Evolutionary conservation across 257 asterid species (phyloP).

Genomic region (Penstemon barbatus): DNA sequence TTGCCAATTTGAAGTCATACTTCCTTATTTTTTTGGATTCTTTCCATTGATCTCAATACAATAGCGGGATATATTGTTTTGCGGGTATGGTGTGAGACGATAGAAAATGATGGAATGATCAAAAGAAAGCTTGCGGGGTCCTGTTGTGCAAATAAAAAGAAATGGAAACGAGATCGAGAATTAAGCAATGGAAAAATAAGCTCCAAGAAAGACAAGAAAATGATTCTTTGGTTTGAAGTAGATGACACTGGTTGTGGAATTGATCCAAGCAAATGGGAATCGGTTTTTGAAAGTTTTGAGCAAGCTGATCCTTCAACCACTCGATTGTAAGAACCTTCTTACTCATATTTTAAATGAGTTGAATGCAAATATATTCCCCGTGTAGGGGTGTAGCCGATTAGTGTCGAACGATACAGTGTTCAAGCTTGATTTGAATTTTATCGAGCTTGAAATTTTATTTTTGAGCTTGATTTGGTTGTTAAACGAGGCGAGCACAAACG

Average conservation of each 20-base stretch:
- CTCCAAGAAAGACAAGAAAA: conserved; percentile 58
- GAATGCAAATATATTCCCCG: too few species aligned
- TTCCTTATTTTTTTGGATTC: too few species aligned
- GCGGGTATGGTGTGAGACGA: conserved; percentile 87
- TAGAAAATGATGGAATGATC: conserved; percentile 35
- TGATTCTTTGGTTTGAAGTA: conserved; percentile 81
- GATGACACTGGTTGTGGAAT: conserved; percentile 94
- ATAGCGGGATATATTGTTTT: conserved; percentile 81
- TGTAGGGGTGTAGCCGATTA: too few species aligned
- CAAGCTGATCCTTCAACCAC: conserved; percentile 98
- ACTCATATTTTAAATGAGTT: too few species aligned
- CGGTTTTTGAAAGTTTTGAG: conserved; percentile 94
- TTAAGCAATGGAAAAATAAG: conserved; percentile 40
- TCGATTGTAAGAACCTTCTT: conserved; percentile 61
- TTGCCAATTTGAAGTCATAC: too few species aligned
- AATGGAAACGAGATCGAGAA: conserved; percentile 37
- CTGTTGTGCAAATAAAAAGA: conserved; percentile 47
- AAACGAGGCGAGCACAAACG: too few species aligned
- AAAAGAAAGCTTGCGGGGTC: conserved; percentile 36
- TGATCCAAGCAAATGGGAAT: conserved; percentile 91
- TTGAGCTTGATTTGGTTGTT: too few species aligned
- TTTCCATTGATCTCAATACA: conserved; percentile 1
- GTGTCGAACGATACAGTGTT: too few species aligned
- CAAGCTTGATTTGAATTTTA: too few species aligned
- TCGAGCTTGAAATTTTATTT: too few species aligned